Evolutionary conservation across 2,329 filamentous ascomycete genomes (phyloP), one percentile per base, ranked within the genome.

Genomic region (Alternaria ethzedia): DNA sequence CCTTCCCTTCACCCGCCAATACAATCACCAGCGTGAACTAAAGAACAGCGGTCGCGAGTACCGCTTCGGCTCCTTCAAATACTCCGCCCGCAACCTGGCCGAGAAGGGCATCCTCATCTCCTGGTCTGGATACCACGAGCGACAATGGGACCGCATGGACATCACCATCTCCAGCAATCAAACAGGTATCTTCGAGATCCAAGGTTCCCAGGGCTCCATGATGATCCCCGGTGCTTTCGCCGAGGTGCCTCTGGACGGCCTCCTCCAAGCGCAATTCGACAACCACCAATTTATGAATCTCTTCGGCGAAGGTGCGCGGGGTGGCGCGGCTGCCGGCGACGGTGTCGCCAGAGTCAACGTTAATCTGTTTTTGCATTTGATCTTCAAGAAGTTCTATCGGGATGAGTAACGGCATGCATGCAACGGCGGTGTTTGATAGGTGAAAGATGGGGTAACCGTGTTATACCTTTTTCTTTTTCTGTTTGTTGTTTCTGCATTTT

Each of bases 1-100:
- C 59, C 87, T 99, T 79, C 96, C 96, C 13, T 99, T 99, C 80
- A 97, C 95, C 23, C 97, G 97, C 77, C 96, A 99, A 81, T 99
- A 97, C 88, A 97, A 97, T 81, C 96, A 99, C 82, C 94, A 98
- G 83, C 91, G 94, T 69, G 96, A 99, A 82, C 89, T 99, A 30
- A 93, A 97, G 77, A 91, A 93, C 62, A 91, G 91, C 8, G 96
- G 96, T 26, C 93, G 95, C 54, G 93, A 97, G 57, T 96, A 97
- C 80, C 97, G 97, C 79, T 99, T 99, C 78, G 96, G 96, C 67
- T 96, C 92, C 41, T 99, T 91, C 89, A 98, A 98, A 83, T 99
- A 99, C 84, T 95, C 92, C 58, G 94, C 93, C 5, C 91, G 94
- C 55, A 90, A 91, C 54, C 88, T 99, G 8, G 90, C 90, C 3